phyloP scores from a whole-genome alignment of 1,139 yeast genomes.

The Barnettozyma hawaiiensis region DNA sequence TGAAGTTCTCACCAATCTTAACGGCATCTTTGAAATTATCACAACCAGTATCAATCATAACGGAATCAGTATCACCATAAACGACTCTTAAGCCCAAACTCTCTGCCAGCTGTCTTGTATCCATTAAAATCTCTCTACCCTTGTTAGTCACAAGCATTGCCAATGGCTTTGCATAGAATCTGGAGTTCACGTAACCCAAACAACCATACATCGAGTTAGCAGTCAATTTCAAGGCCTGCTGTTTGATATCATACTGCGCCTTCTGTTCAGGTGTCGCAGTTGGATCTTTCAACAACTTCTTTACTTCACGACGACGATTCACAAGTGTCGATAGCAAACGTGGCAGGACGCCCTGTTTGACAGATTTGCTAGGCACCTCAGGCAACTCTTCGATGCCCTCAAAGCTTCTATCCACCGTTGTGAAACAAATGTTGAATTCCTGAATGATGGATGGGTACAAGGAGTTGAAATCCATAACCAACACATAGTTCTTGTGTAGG shows the following conservation, averaged over 20 bases:
- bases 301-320: slow-evolving; percentile 88
- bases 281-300: slow-evolving; percentile 75
- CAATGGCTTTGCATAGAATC: slow-evolving; percentile 93
- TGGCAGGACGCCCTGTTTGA: slow-evolving; percentile 79
- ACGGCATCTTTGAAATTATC: slow-evolving; percentile 67
- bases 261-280: slow-evolving; percentile 55
- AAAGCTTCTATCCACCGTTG: slow-evolving; percentile 77
- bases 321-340: slow-evolving; percentile 78
- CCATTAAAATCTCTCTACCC: slow-evolving; percentile 93
- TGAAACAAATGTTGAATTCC: slow-evolving; percentile 94
- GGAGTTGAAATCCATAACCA: slow-evolving; percentile 98
- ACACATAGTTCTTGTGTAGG: slow-evolving; percentile 76
- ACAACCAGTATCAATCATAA: slow-evolving; percentile 93
- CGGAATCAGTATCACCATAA: slow-evolving; percentile 99
- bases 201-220: slow-evolving; percentile 99
- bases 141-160: slow-evolving; percentile 94
- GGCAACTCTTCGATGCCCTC: slow-evolving; percentile 68
- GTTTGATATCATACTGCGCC: slow-evolving; percentile 89
- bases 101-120: slow-evolving; percentile 90
- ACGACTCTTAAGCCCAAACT: slow-evolving; percentile 76
- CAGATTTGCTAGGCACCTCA: slow-evolving; percentile 54
- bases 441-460: slow-evolving; percentile 96
- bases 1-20: slow-evolving; percentile 80
- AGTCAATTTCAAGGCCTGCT: slow-evolving; percentile 91
- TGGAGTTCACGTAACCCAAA: slow-evolving; percentile 84